Evolutionary conservation across 2,329 filamentous ascomycete species (phyloP).

Genomic region (Fusarium dimerum): DNA sequence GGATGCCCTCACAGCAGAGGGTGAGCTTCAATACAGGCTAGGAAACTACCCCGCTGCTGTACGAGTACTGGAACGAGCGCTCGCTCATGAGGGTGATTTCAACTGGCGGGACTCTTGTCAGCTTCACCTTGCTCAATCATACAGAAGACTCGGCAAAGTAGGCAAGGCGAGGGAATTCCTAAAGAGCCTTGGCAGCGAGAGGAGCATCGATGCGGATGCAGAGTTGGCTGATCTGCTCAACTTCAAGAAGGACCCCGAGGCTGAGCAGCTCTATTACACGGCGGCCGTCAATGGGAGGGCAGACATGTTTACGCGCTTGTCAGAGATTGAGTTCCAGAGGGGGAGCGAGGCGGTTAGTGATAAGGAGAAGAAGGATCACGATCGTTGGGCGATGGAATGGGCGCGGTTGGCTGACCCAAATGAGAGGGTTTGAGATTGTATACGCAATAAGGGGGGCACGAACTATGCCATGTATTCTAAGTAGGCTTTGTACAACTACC

Average conservation of each 20-base stretch:
- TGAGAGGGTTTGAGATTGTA: conserved; percentile 20
- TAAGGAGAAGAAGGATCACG: conserved; percentile 18
- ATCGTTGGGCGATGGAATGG: conserved; percentile 38
- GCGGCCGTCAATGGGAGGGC: conserved; percentile 28
- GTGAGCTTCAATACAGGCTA: conserved; percentile 27
- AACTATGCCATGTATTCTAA: background rate
- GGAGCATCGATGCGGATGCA: conserved; percentile 26
- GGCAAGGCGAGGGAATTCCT: conserved; percentile 28
- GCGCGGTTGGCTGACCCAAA: conserved; percentile 31
- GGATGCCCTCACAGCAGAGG: conserved; percentile 38
- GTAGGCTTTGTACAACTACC: background rate
- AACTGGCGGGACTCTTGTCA: conserved; percentile 30
- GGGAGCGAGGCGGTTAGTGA: conserved; percentile 15
- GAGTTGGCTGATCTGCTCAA: conserved; percentile 30
- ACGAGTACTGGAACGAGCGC: conserved; percentile 25
- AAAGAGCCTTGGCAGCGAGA: conserved; percentile 20
- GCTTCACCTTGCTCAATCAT: conserved; percentile 27
- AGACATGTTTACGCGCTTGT: conserved; percentile 30
- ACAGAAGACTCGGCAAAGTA: conserved; percentile 20
- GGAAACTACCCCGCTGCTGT: conserved; percentile 27
- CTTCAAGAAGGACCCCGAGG: conserved; percentile 21
- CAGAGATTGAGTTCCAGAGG: conserved; percentile 31
- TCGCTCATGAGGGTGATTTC: conserved; percentile 24
- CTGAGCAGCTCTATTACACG: conserved; percentile 27
- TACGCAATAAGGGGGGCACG: background rate